phyloP scores from a whole-genome alignment of 192 early-diverging fungal genomes.

The Entophlyctis helioformis region DNA sequence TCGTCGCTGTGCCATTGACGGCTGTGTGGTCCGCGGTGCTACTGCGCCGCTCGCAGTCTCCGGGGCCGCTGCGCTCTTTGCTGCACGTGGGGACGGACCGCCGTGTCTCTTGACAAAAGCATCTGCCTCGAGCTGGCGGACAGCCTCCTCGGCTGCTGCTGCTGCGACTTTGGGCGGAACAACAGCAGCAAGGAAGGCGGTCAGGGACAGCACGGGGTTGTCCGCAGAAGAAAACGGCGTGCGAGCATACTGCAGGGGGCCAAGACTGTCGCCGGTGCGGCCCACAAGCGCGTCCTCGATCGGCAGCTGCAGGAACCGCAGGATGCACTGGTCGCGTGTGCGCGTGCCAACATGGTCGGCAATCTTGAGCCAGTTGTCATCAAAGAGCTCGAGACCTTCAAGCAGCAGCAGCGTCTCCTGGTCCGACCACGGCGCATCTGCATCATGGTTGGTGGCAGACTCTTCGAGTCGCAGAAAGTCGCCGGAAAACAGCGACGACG shows the following conservation, averaged over 20 bases:
- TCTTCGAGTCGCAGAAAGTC: slow-evolving; percentile 79
- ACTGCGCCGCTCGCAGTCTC: too few species aligned
- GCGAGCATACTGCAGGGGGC: slow-evolving; percentile 55
- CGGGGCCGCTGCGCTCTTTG: too few species aligned
- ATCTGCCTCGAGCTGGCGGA: slow-evolving; percentile 55
- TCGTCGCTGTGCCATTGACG: too few species aligned
- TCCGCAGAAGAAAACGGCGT: slow-evolving; percentile 68
- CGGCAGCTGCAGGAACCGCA: slow-evolving; percentile 76
- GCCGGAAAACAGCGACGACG: slow-evolving; percentile 61
- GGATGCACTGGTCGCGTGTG: slow-evolving; percentile 81
- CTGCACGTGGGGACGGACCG: background rate
- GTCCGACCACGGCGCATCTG: slow-evolving; percentile 59
- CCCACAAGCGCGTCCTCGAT: slow-evolving; percentile 72
- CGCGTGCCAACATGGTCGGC: slow-evolving; percentile 87
- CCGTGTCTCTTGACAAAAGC: too few species aligned
- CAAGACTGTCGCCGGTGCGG: slow-evolving; percentile 22
- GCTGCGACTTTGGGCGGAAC: slow-evolving; percentile 81
- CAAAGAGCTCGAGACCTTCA: slow-evolving; percentile 88
- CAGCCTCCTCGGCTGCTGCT: slow-evolving; percentile 75
- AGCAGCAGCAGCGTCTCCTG: slow-evolving; percentile 77
- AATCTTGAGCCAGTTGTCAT: slow-evolving; percentile 87
- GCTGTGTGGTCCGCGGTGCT: too few species aligned
- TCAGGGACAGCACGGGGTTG: slow-evolving; percentile 85
- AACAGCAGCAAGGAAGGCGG: slow-evolving; percentile 75
- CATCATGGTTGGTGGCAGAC: slow-evolving; percentile 4